These are phyloP conservation scores for Limnanthes douglasii DNA, from an alignment of 345 rosid genomes.

Conservation along the genomic window DNA sequence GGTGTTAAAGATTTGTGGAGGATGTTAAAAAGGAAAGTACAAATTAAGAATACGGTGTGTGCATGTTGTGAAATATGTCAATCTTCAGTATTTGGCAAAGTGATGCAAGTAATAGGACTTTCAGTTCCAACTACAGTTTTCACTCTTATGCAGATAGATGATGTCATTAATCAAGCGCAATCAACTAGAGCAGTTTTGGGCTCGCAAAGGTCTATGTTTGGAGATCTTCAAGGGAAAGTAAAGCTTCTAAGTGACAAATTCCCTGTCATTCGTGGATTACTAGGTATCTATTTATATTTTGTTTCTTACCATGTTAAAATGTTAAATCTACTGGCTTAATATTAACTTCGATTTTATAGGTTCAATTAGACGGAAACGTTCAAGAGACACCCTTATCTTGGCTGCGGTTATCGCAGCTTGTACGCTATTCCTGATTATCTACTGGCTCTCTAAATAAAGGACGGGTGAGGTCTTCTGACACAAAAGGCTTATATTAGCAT, in stretches of 20 bases:
- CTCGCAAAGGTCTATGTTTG: slow-evolving; percentile 75
- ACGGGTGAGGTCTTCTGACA: slow-evolving; percentile 2
- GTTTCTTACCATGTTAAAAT: slow-evolving; percentile 1
- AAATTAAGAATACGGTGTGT: too few relatives aligned
- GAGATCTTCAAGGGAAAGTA: slow-evolving; percentile 94
- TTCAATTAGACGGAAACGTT: slow-evolving; percentile 65
- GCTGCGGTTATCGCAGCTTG: slow-evolving; percentile 90
- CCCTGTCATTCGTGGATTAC: slow-evolving; percentile 72
- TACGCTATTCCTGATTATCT: slow-evolving; percentile 78
- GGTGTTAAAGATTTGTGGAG: too few relatives aligned
- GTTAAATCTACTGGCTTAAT: background rate
- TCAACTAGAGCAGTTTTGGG: slow-evolving; percentile 76
- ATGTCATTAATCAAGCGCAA: slow-evolving; percentile 93
- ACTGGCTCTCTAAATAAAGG: slow-evolving; percentile 83
- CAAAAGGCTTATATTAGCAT: slow-evolving; percentile 5
- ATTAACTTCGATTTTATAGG: slow-evolving; percentile 24
- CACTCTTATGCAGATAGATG: slow-evolving; percentile 56
- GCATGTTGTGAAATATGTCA: too few relatives aligned
- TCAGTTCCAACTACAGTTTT: too few relatives aligned
- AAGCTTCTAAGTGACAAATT: slow-evolving; percentile 76
- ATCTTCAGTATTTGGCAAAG: too few relatives aligned
- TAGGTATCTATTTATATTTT: slow-evolving; percentile 33
- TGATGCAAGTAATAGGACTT: too few relatives aligned
- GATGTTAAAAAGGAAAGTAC: too few relatives aligned
- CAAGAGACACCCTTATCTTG: slow-evolving; percentile 83